Conservation (phyloP, 2,329 filamentous ascomycete genomes). For the Colletotrichum sp. region DNA sequence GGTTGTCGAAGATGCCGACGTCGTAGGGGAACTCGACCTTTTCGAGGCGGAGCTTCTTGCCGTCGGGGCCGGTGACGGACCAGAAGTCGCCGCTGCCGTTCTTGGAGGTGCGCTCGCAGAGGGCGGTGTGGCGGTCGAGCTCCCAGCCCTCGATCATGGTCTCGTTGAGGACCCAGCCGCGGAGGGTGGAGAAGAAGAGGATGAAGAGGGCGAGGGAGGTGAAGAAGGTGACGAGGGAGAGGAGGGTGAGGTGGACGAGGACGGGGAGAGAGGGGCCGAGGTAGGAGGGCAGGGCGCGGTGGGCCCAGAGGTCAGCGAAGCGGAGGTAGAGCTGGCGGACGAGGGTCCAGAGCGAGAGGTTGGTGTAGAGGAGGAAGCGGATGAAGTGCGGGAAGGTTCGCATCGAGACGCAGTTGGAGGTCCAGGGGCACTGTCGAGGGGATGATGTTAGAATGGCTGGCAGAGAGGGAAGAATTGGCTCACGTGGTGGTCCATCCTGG, state of each 20-base stretch:
- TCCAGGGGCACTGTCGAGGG: conserved; percentile 77
- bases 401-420: conserved; percentile 80
- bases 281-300: conserved; percentile 73
- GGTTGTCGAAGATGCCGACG: conserved; percentile 74
- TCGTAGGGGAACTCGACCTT: conserved; percentile 84
- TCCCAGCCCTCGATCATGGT: conserved; percentile 87
- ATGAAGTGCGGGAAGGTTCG: conserved; percentile 83
- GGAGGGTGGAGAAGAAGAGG: conserved; percentile 66
- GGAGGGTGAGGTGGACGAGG: conserved; percentile 64
- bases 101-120: conserved; percentile 50
- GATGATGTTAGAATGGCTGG: conserved; percentile 50
- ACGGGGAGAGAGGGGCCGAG: conserved; percentile 68
- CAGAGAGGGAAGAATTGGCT: not conserved
- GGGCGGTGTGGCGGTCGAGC: conserved; percentile 64
- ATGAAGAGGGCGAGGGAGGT: conserved; percentile 67
- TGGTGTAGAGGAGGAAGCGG: conserved; percentile 76
- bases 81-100: conserved; percentile 44
- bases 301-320: conserved; percentile 63
- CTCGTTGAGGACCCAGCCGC: conserved; percentile 68
- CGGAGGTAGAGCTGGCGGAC: conserved; percentile 65
- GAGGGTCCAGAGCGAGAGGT: conserved; percentile 67
- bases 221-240: conserved; percentile 61
- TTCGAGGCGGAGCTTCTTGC: conserved; percentile 52
- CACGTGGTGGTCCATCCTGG: conserved; percentile 45
- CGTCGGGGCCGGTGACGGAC: conserved; percentile 39